Conservation (phyloP, 1,139 yeast species). For the Suhomyces chickasaworum region DNA sequence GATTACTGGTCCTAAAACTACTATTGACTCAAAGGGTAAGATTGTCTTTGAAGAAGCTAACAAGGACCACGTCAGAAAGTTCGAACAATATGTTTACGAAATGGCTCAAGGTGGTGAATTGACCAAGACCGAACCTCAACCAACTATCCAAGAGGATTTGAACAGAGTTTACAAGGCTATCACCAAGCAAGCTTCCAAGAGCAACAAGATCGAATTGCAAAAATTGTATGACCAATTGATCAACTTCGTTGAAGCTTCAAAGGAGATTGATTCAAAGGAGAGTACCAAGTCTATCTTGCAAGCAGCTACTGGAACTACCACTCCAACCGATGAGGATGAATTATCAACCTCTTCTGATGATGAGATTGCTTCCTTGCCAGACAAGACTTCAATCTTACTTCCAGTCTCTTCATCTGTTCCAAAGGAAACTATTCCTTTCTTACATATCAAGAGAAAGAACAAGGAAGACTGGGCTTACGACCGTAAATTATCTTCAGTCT, state of each 20-base stretch:
- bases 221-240: constrained; percentile 77
- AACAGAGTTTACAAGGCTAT: constrained; percentile 82
- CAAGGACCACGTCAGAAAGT: constrained; percentile 88
- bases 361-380: constrained; percentile 83
- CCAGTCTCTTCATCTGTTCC: constrained; percentile 76
- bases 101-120: constrained; percentile 95
- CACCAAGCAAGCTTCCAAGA: constrained; percentile 65
- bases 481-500: constrained; percentile 70
- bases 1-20: constrained; percentile 94
- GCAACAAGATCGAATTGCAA: constrained; percentile 76
- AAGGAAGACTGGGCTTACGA: constrained; percentile 86
- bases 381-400: constrained; percentile 64
- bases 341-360: constrained; percentile 54
- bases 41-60: constrained; percentile 80
- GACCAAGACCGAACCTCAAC: constrained; percentile 60
- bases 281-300: constrained; percentile 46
- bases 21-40: constrained; percentile 85
- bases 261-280: constrained; percentile 59
- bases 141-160: constrained; percentile 82
- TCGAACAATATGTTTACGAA: constrained; percentile 93
- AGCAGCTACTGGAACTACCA: constrained; percentile 36
- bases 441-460: constrained; percentile 81
- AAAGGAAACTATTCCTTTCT: constrained; percentile 89
- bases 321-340: constrained; percentile 57
- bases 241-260: constrained; percentile 67